A percentile compares a stretch with the other conserved stretches of the same genome.
phyloP scores from a whole-genome alignment of 1,284 basidiomycete genomes.

The Ganoderma meredithae region DNA sequence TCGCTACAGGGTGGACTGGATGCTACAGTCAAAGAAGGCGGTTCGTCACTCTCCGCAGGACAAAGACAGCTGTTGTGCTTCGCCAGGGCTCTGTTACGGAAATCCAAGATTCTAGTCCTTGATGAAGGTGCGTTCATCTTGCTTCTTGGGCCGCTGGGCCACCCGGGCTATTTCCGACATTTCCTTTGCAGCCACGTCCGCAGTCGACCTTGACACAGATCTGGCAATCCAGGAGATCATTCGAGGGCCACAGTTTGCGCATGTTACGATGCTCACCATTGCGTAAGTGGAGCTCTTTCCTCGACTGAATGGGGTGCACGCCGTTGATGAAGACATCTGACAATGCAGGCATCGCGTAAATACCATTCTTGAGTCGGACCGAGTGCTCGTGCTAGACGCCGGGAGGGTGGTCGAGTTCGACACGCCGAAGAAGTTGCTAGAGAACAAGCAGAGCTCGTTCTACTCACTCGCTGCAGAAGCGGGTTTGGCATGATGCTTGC shows the following conservation, averaged over 20 bases:
- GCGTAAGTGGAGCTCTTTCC: constrained; percentile 56
- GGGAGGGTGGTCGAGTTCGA: constrained; percentile 83
- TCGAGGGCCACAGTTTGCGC: constrained; percentile 68
- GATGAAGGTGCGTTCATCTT: constrained; percentile 74
- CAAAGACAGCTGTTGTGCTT: constrained; percentile 89
- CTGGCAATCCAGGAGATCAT: constrained; percentile 86
- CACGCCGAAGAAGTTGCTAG: constrained; percentile 68
- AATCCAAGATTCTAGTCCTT: constrained; percentile 88
- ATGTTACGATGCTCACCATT: constrained; percentile 86
- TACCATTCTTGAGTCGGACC: constrained; percentile 89
- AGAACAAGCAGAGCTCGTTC: constrained; percentile 60
- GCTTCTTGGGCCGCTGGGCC: neutral
- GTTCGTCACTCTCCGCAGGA: constrained; percentile 83
- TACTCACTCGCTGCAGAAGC: constrained; percentile 65
- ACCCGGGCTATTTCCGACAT: neutral
- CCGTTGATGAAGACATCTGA: constrained; percentile 10
- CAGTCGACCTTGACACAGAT: constrained; percentile 92
- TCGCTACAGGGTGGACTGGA: constrained; percentile 78
- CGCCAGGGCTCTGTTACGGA: constrained; percentile 78
- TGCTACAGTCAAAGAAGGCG: constrained; percentile 81
- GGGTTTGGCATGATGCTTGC: constrained; percentile 46
- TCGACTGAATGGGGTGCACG: neutral
- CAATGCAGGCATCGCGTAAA: constrained; percentile 80
- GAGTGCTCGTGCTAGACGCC: constrained; percentile 84
- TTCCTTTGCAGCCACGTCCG: constrained; percentile 65